Evolutionary conservation across 495 filamentous ascomycete species (phyloP).

Genomic region (Annulohypoxylon nitens): DNA sequence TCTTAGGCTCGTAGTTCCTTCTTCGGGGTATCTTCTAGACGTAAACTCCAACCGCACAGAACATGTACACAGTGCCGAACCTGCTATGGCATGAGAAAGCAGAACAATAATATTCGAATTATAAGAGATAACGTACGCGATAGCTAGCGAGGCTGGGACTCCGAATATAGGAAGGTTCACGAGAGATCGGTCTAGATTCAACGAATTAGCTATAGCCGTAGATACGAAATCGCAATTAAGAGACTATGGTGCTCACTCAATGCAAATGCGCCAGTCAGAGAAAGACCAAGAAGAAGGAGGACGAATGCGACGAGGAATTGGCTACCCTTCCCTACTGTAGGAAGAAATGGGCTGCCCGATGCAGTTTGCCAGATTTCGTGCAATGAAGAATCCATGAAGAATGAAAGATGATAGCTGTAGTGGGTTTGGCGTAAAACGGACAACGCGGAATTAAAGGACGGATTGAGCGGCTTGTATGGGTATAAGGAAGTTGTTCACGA

Average conservation of each 20-base stretch:
- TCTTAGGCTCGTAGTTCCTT: slow-evolving; percentile 45
- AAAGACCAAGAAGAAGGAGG: slow-evolving; percentile 75
- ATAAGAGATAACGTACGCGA: slow-evolving; percentile 75
- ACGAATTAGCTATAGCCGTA: slow-evolving; percentile 9
- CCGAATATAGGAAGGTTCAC: slow-evolving; percentile 81
- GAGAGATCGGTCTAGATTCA: slow-evolving; percentile 81
- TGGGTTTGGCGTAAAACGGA: slow-evolving; percentile 4
- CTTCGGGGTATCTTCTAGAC: slow-evolving; percentile 74
- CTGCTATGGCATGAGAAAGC: slow-evolving; percentile 61
- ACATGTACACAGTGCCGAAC: slow-evolving; percentile 96
- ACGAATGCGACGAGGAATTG: slow-evolving; percentile 87
- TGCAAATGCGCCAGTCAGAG: slow-evolving; percentile 79
- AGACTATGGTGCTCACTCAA: slow-evolving; percentile 74
- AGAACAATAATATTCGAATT: slow-evolving; percentile 19
- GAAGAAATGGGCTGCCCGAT: slow-evolving; percentile 83
- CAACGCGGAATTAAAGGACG: neutral
- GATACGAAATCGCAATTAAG: neutral
- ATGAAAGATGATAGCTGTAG: slow-evolving; percentile 15
- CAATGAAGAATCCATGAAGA: slow-evolving; percentile 76
- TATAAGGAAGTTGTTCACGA: slow-evolving; percentile 9
- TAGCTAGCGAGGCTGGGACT: slow-evolving; percentile 85
- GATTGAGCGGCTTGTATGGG: neutral
- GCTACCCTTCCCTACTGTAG: slow-evolving; percentile 81
- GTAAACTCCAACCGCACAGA: slow-evolving; percentile 98
- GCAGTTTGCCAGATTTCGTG: slow-evolving; percentile 91